A percentile compares a stretch with the other conserved stretches of the same genome.
phyloP scores from a whole-genome alignment of 306 rosid genomes.

The Prunus padus region DNA sequence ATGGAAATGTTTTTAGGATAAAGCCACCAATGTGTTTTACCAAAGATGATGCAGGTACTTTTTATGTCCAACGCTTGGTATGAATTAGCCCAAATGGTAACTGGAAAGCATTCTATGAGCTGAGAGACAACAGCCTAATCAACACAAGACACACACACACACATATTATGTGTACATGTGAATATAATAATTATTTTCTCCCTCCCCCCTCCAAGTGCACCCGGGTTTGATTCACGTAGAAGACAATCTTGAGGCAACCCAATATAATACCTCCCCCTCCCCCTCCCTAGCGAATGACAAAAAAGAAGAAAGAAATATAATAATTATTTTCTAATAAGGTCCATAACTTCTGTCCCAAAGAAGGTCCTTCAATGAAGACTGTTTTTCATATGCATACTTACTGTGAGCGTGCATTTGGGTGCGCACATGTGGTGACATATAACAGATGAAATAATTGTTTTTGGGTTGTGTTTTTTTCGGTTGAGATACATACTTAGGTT shows the following conservation, averaged over 20 bases:
- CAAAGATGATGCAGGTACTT: conserved; percentile 82
- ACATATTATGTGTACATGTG: background rate
- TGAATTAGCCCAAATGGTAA: background rate
- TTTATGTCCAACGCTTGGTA: background rate
- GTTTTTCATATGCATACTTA: background rate
- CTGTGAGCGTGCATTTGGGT: no score
- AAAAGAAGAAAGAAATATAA: background rate
- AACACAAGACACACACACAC: background rate
- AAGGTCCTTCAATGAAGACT: background rate
- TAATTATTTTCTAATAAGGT: no score
- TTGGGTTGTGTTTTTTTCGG: background rate
- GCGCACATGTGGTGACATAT: background rate
- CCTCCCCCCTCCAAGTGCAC: no score
- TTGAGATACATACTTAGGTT: conserved; percentile 9
- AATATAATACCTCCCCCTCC: no score
- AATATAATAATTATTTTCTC: background rate
- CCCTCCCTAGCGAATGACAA: no score
- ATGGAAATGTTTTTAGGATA: conserved; percentile 84
- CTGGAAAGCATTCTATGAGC: background rate
- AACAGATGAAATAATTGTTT: background rate
- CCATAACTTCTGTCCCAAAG: no score
- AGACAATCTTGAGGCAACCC: no score
- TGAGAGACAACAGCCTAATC: background rate
- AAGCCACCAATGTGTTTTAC: conserved; percentile 94
- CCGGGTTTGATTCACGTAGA: no score